Percentiles rank a stretch among this genome's conserved stretches.
These are phyloP conservation scores for Suillus hirtellus DNA, from an alignment of 768 basidiomycete species.

Conservation along the genomic window DNA sequence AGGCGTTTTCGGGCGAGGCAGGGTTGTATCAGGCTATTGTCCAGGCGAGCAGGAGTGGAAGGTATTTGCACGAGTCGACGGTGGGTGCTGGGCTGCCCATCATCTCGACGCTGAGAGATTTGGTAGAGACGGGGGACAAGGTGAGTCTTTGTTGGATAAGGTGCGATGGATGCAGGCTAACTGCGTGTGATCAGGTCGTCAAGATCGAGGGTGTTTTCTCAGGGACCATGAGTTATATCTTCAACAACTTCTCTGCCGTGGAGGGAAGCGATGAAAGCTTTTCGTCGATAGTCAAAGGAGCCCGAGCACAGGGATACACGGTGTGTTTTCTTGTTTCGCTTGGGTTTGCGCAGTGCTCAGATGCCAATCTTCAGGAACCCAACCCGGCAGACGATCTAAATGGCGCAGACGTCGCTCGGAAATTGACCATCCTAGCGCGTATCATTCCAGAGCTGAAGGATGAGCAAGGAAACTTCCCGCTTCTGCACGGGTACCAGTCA, in stretches of 20 bases:
- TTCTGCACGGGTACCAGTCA: slow-evolving; percentile 78
- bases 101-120: slow-evolving; percentile 87
- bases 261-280: slow-evolving; percentile 71
- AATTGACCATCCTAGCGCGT: slow-evolving; percentile 93
- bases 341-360: not conserved
- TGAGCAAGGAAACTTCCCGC: slow-evolving; percentile 22
- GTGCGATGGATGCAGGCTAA: slow-evolving; percentile 8
- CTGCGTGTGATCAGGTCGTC: slow-evolving; percentile 47
- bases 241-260: slow-evolving; percentile 89
- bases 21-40: slow-evolving; percentile 70
- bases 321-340: slow-evolving; percentile 41
- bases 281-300: slow-evolving; percentile 85
- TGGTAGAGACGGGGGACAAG: slow-evolving; percentile 91
- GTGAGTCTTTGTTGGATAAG: slow-evolving; percentile 37
- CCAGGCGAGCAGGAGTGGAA: slow-evolving; percentile 54
- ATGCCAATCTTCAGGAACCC: slow-evolving; percentile 66
- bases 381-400: slow-evolving; percentile 97
- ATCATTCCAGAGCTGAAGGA: slow-evolving; percentile 49
- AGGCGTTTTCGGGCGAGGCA: slow-evolving; percentile 81
- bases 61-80: slow-evolving; percentile 83
- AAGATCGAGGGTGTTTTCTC: slow-evolving; percentile 98
- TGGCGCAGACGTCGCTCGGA: slow-evolving; percentile 95
- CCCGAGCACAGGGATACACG: slow-evolving; percentile 93
- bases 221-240: slow-evolving; percentile 98
- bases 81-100: slow-evolving; percentile 96